These are phyloP conservation scores for Solanum hybrid DNA, from an alignment of 305 asterid species.

Conservation along the genomic window DNA sequence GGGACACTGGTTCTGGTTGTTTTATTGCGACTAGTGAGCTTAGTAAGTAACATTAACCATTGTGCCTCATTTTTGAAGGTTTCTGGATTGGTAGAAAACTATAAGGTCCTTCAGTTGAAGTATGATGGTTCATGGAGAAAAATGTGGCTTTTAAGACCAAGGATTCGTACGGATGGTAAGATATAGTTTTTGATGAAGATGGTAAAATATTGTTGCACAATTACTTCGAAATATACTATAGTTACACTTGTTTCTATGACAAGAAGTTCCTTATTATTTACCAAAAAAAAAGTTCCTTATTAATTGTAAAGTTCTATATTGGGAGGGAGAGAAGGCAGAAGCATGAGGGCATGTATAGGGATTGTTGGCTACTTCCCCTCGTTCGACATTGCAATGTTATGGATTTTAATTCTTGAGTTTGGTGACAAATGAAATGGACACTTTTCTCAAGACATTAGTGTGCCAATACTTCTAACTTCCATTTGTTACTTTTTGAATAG, in stretches of 20 bases:
- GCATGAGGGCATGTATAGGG: background rate
- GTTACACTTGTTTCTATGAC: background rate
- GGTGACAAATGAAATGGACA: background rate
- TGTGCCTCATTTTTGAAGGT: slow-evolving; percentile 25
- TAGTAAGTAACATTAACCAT: background rate
- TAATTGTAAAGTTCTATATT: background rate
- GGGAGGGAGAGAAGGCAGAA: background rate
- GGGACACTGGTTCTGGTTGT: background rate
- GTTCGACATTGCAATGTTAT: background rate
- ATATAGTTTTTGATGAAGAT: slow-evolving; percentile 21
- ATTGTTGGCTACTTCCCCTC: background rate
- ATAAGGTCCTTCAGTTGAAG: slow-evolving; percentile 47
- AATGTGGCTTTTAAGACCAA: slow-evolving; percentile 95
- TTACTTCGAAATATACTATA: background rate
- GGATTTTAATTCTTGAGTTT: background rate
- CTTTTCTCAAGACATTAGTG: background rate
- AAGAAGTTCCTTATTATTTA: background rate
- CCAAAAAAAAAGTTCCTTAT: background rate
- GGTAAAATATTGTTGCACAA: slow-evolving; percentile 31
- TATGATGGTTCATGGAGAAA: slow-evolving; percentile 90
- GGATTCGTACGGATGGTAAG: slow-evolving; percentile 90
- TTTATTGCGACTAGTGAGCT: background rate
- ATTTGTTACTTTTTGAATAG: background rate
- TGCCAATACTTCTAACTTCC: background rate
- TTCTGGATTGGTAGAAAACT: slow-evolving; percentile 60